A percentile compares a stretch with the other conserved stretches of the same genome.
phyloP scores from a whole-genome alignment of 139 green algal genomes.

The Auxenochlorella pyrenoidosa region DNA sequence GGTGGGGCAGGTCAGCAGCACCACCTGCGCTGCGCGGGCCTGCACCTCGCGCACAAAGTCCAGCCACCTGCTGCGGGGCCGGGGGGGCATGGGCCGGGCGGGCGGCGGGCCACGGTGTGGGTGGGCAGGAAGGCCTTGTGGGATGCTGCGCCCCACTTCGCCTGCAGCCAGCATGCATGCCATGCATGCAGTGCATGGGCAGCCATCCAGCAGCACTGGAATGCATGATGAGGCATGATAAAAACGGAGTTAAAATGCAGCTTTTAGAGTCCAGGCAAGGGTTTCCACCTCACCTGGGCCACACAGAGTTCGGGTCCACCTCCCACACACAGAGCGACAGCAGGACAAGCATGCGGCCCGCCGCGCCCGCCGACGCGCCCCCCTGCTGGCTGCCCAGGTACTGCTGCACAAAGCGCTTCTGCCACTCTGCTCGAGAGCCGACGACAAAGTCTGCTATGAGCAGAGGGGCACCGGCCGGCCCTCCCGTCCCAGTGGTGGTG shows the following conservation, averaged over 20 bases:
- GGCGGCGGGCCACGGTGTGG: neutral
- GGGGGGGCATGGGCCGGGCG: neutral
- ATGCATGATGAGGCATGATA: no score
- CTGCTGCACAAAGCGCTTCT: neutral
- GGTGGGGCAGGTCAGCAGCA: slow-evolving; percentile 22
- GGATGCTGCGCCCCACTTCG: no score
- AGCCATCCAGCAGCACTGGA: neutral
- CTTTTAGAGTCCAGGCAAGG: no score
- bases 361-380: neutral
- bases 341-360: neutral
- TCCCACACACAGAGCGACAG: slow-evolving; percentile 17
- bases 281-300: neutral
- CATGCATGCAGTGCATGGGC: neutral
- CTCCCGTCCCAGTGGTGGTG: neutral
- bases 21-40: neutral
- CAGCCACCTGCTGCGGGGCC: neutral
- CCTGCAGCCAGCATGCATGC: neutral
- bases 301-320: neutral
- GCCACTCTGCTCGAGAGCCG: neutral
- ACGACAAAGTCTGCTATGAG: neutral
- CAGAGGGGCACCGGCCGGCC: neutral
- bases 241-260: no score
- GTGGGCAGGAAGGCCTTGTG: neutral
- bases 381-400: neutral
- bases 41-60: neutral